Evolutionary conservation across 768 basidiomycete genomes (phyloP), one percentile per base, ranked within the genome.

Genomic region (Leccinum variicolor): DNA sequence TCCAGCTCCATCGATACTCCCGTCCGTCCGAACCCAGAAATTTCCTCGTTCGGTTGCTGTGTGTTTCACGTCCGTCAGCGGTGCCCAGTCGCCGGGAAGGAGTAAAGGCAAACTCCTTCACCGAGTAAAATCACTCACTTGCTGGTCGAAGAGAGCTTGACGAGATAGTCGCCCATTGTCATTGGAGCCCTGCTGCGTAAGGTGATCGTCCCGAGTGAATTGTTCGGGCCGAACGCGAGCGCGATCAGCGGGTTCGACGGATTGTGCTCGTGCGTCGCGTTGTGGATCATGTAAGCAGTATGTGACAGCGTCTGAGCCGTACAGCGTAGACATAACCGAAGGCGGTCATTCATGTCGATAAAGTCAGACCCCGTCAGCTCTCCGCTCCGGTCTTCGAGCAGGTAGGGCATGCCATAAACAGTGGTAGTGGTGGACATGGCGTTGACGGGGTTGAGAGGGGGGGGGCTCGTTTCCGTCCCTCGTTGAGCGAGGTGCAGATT

Each of bases 341-440:
- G 76, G 19, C 87, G 84, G 50, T 82, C 83, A 68, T 88, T 76
- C 61, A 87, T 74, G 70, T 89, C 88, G 50, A 79, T 66, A 64
- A 84, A 89, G 19, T 84, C 80, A 4, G 84, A 80, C 34, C 79
- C 83, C 13, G 74, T 72, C 36, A 84, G 69, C 34, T 65, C 70
- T 4, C 85, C 86, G 6, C 80, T 81, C 55, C 74, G 81, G 73
- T 89, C 87, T 66, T 86, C 84, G 56, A 90, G 81, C 63, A 87
- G 80, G 69, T 74, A 81, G 39, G 85, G 82, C 64, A 86, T 73
- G 55, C 81, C 82, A 58, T 81, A 84, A 55, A 73, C 76, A 43
- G 41, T n/a, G n/a, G n/a, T 25, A 23, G 3, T 43, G 14, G 79
- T 76, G 41, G 66, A 59, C 68, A 67, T 70, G 62, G 47, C 36